Evolutionary conservation across 73 alveolate genomes (phyloP).

Genomic region (Paramecium sexaurelia): DNA sequence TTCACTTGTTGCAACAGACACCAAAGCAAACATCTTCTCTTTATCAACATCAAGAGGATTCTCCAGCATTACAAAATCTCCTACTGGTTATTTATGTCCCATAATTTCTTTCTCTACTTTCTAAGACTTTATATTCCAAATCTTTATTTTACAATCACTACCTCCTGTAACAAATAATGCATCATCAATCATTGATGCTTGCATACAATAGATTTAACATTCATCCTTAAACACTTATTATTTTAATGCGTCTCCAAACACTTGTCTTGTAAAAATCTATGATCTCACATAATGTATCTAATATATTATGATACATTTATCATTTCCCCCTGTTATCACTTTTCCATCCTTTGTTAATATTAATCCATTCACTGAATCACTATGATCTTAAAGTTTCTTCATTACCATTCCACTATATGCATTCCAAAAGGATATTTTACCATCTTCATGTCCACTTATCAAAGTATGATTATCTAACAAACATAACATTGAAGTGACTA

Average conservation of each 20-base stretch:
- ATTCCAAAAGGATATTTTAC: constrained; percentile 32
- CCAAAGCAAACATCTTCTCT: constrained; percentile 47
- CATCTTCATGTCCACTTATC: constrained; percentile 29
- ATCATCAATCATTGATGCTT: constrained; percentile 60
- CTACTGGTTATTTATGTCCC: constrained; percentile 63
- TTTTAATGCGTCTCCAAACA: constrained; percentile 23
- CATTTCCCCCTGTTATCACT: not conserved
- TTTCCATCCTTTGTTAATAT: not conserved
- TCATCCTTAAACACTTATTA: not conserved
- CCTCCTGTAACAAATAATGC: constrained; percentile 58
- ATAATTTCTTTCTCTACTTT: constrained; percentile 38
- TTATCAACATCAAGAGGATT: constrained; percentile 61
- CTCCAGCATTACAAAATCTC: constrained; percentile 62
- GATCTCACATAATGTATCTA: constrained; percentile 18
- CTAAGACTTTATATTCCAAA: constrained; percentile 49
- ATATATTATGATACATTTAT: not conserved
- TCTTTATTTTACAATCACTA: constrained; percentile 61
- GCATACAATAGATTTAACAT: constrained; percentile 14
- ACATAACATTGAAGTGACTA: not conserved
- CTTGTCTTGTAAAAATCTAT: constrained; percentile 4
- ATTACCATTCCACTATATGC: constrained; percentile 41
- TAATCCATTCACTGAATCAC: not conserved
- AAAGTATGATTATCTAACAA: constrained; percentile 24
- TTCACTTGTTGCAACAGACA: constrained; percentile 14
- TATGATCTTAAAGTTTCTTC: constrained; percentile 4